Evolutionary conservation across 257 asterid genomes (phyloP), one percentile per base, ranked within the genome.

Genomic region (Nicotiana noctiflora): DNA sequence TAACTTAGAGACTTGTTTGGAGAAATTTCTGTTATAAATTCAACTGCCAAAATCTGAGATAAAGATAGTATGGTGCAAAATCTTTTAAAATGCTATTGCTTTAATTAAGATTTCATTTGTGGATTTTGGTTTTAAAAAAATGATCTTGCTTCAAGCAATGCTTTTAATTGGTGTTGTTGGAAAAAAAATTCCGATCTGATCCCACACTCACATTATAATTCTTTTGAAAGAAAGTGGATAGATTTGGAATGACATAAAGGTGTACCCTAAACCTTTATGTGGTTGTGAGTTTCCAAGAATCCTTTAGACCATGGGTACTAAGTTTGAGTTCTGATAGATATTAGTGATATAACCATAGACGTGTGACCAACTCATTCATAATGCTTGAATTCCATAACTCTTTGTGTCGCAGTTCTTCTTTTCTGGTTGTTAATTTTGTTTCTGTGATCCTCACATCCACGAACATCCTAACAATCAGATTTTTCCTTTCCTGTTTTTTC

Each of bases 91-190:
- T 68, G 32, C 17, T 34, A 5, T 67, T 17, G 18, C 55, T 37
- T 68, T 11, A 68, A 46, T 40, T n/a, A 40, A 40, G 8, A 68
- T 40, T 55, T 19, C 77, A 37, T 70, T 27, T 19, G 6, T 70
- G 34, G 21, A 40, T 0, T 40, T 40, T 68, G 3, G 11, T 19
- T 40, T 53, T 40, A 40, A n/a, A 68, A 13, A 40, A 40, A 19
- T 67, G 55, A 9, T 67, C 76, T 34, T 67, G 76, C 76, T 67
- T 67, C 76, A 67, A 37, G 55, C 31, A 10, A 37, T 67, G 76
- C 55, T 67, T 27, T 34, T 67, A 34, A 67, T 67, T 67, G 55
- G 55, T 67, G 76, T 67, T 67, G 76, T 67, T n/a, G 31, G 76
- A 11, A 67, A 67, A 67, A 37, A n/a, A 67, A 67, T 5, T n/a